Percentiles rank a stretch among this genome's conserved stretches.
These are phyloP conservation scores for Nothomitra cinnamomea DNA, from an alignment of 2,329 filamentous ascomycete species.

Conservation along the genomic window DNA sequence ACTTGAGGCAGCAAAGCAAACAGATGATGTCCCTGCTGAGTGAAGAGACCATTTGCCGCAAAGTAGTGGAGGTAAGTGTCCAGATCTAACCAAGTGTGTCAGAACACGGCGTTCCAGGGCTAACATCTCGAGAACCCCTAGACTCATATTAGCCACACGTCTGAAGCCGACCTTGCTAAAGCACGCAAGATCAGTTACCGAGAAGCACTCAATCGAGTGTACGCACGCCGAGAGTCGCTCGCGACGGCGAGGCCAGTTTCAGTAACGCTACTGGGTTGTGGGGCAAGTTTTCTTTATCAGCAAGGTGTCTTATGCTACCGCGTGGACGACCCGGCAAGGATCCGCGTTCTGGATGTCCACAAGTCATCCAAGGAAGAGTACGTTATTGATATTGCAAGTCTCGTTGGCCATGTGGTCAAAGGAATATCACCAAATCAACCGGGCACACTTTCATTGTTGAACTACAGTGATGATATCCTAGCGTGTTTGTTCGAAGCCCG, in stretches of 20 bases:
- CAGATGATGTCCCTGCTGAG: slow-evolving; percentile 33
- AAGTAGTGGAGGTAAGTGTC: slow-evolving; percentile 37
- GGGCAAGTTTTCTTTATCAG: slow-evolving; percentile 43
- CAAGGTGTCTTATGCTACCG: slow-evolving; percentile 50
- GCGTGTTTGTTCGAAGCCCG: slow-evolving; percentile 37
- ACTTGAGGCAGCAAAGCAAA: slow-evolving; percentile 35
- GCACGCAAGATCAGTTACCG: slow-evolving; percentile 27
- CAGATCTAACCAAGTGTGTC: background rate
- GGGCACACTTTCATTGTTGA: slow-evolving; percentile 31
- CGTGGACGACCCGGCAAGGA: slow-evolving; percentile 22
- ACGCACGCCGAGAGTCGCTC: slow-evolving; percentile 43
- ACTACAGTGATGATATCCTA: slow-evolving; percentile 39
- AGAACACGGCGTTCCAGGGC: slow-evolving; percentile 8
- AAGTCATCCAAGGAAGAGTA: slow-evolving; percentile 30
- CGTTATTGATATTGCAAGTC: slow-evolving; percentile 32
- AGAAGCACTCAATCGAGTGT: slow-evolving; percentile 38
- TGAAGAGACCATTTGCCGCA: slow-evolving; percentile 39
- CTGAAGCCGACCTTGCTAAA: slow-evolving; percentile 26
- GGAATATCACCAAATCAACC: background rate
- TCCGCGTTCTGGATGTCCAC: slow-evolving; percentile 44
- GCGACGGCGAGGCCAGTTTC: slow-evolving; percentile 45
- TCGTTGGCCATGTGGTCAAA: slow-evolving; percentile 20
- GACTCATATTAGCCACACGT: slow-evolving; percentile 25
- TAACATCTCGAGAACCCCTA: slow-evolving; percentile 12
- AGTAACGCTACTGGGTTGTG: slow-evolving; percentile 40